A percentile compares a stretch with the other conserved stretches of the same genome.
Conservation (phyloP, 192 early-diverging fungal species). For the Backusella westeae region DNA sequence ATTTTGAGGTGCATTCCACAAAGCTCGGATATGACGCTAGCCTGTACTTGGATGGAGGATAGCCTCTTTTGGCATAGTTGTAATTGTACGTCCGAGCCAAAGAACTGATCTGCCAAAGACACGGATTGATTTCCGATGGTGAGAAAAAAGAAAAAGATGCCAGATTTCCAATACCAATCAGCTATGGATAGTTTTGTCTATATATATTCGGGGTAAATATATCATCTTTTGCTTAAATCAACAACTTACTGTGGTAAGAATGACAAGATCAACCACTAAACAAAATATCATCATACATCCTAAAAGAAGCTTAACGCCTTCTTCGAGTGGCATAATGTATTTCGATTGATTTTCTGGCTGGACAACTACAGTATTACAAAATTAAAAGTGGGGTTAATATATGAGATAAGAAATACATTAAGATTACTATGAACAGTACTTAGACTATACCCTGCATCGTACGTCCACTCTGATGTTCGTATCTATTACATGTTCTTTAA, state of each 20-base stretch:
- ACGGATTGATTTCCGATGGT: neutral
- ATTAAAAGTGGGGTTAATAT: neutral
- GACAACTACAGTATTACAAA: neutral
- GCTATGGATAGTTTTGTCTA: constrained; percentile 18
- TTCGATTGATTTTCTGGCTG: neutral
- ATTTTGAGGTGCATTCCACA: neutral
- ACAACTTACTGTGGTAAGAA: constrained; percentile 20
- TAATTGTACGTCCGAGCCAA: neutral
- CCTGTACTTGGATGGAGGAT: neutral
- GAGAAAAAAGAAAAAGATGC: constrained; percentile 19
- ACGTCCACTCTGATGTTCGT: constrained; percentile 2
- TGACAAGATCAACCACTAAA: constrained; percentile 18
- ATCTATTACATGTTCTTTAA: neutral
- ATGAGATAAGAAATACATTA: neutral
- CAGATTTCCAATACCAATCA: constrained; percentile 27
- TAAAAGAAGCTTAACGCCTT: neutral
- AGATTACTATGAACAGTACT: neutral
- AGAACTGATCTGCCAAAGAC: neutral
- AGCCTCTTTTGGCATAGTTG: neutral
- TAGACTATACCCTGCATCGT: constrained; percentile 10
- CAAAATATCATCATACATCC: constrained; percentile 14
- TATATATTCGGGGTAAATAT: neutral
- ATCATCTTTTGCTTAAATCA: neutral
- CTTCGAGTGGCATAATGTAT: neutral
- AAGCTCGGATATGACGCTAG: neutral